Evolutionary conservation across 75 land plant species (phyloP).

Genomic region (Cunninghamia lanceolata): DNA sequence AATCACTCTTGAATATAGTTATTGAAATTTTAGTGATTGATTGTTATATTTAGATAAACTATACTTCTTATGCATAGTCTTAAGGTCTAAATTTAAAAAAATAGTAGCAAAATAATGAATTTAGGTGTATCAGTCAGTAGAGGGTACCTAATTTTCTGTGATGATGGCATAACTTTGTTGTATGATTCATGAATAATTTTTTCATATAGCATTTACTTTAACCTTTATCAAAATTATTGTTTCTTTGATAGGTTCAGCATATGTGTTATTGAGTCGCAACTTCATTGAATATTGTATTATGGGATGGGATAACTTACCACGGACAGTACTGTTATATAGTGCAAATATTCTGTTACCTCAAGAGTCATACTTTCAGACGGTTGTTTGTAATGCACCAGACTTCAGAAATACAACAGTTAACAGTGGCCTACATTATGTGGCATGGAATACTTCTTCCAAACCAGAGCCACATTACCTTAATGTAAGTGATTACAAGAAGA

Average conservation of each 20-base stretch:
- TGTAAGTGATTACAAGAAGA: slow-evolving; percentile 38
- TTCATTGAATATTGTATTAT: slow-evolving; percentile 75
- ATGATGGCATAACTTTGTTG: not conserved
- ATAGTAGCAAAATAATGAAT: slow-evolving; percentile 1
- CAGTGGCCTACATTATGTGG: slow-evolving; percentile 49
- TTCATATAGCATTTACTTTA: not conserved
- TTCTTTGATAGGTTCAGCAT: slow-evolving; percentile 65
- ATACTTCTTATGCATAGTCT: not conserved
- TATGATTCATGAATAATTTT: not conserved
- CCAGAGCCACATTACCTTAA: slow-evolving; percentile 37
- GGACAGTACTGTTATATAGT: slow-evolving; percentile 81
- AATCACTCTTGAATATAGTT: not conserved
- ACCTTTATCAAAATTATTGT: not conserved
- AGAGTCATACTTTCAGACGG: slow-evolving; percentile 77
- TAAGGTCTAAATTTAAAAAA: not conserved
- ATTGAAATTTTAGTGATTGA: not conserved
- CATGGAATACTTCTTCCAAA: slow-evolving; percentile 45
- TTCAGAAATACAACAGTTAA: slow-evolving; percentile 76
- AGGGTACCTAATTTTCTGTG: not conserved
- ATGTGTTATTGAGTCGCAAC: slow-evolving; percentile 54
- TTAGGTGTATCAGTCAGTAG: not conserved
- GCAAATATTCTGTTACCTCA: slow-evolving; percentile 68
- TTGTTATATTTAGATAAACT: not conserved
- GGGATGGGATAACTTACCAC: slow-evolving; percentile 87
- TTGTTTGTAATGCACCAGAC: slow-evolving; percentile 65